Evolutionary conservation across 2,329 filamentous ascomycete species (phyloP).

Genomic region (Fusarium nurragi): DNA sequence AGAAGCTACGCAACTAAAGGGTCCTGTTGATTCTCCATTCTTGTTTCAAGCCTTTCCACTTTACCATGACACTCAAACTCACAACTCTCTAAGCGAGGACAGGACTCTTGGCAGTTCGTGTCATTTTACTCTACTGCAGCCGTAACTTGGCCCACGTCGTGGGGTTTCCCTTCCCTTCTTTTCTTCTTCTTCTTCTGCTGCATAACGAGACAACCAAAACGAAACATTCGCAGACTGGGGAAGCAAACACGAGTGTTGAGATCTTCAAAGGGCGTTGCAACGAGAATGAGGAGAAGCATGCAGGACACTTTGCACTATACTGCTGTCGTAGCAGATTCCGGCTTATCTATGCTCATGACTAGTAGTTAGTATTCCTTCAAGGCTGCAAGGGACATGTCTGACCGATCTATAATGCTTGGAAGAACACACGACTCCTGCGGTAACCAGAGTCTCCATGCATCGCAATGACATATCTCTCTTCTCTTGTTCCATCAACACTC

Average conservation of each 20-base stretch:
- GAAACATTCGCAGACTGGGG: slow-evolving; percentile 3
- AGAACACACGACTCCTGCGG: not conserved
- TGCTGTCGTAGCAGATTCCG: not conserved
- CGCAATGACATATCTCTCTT: not conserved
- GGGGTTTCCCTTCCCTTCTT: not conserved
- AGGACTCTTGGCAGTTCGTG: slow-evolving; percentile 13
- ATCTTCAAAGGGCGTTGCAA: not conserved
- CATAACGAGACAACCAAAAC: slow-evolving; percentile 1
- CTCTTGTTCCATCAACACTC: not conserved
- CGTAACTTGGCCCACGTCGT: not conserved
- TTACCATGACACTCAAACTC: slow-evolving; percentile 28
- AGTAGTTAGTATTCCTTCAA: not conserved
- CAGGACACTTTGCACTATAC: not conserved
- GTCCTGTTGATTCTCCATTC: slow-evolving; percentile 19
- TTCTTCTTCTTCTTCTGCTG: not conserved
- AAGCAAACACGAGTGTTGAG: not conserved
- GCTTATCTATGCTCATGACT: not conserved
- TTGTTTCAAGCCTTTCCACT: slow-evolving; percentile 29
- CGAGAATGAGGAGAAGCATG: not conserved
- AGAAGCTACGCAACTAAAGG: not conserved
- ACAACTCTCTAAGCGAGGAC: slow-evolving; percentile 31
- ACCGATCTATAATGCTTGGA: not conserved
- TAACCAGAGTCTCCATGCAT: not conserved
- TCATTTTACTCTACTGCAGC: not conserved
- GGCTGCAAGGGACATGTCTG: not conserved